phyloP scores from a whole-genome alignment of 768 basidiomycete species.

The Dacryopinax spathularia region DNA sequence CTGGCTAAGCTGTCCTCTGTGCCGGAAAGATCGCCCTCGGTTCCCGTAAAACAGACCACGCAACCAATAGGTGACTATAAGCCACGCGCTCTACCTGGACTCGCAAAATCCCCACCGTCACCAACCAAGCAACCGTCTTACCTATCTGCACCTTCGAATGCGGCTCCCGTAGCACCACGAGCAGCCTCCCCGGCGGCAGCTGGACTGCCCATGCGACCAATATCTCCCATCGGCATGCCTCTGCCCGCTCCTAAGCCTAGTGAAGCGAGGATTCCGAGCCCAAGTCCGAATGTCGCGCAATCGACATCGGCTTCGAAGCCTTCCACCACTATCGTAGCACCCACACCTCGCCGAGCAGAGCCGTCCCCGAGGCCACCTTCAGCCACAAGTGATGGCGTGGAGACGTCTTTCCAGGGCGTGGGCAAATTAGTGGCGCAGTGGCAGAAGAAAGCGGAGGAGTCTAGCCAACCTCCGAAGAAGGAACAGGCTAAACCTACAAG shows the following conservation, averaged over 20 bases:
- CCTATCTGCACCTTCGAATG: neutral
- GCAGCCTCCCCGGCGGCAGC: neutral
- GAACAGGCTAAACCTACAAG: neutral
- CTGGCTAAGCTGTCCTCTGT: neutral
- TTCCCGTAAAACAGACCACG: neutral
- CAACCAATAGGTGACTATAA: neutral
- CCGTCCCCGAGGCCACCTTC: neutral
- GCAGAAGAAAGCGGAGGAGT: constrained; percentile 63
- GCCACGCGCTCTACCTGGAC: neutral
- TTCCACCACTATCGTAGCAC: neutral
- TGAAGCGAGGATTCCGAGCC: neutral
- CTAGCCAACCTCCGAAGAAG: neutral
- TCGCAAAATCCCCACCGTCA: neutral
- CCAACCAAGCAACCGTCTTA: neutral
- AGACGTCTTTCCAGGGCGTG: constrained; percentile 53
- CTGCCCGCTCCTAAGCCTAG: neutral
- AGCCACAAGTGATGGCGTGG: neutral
- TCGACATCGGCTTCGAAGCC: neutral
- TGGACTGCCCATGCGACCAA: neutral
- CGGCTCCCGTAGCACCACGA: neutral
- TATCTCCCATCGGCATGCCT: neutral
- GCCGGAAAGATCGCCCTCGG: neutral
- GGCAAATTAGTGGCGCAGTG: constrained; percentile 76
- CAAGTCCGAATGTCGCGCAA: neutral
- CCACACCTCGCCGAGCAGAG: neutral